Evolutionary conservation across 2,329 filamentous ascomycete species (phyloP), one percentile per base, ranked within the genome.

Genomic region (Cephalotrichum gorgonifer): DNA sequence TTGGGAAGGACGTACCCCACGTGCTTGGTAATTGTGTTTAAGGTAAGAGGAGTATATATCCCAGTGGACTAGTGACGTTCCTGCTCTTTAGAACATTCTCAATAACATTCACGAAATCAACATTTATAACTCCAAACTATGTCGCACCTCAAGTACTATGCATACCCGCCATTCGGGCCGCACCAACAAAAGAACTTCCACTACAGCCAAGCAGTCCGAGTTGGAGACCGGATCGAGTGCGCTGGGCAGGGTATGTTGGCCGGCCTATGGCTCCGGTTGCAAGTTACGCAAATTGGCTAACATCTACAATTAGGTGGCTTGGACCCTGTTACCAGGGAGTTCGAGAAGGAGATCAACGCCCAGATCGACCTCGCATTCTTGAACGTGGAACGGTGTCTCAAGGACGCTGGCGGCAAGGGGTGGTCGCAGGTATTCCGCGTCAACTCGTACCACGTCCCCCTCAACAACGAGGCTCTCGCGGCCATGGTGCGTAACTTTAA

Each of bases 341-440:
- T 57, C 57, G 65, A 51, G 23, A 55, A 54, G 2, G 66, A 72
- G 11, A 61, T 73, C 38, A 65, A 68, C 43, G 64, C 60, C 0
- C 64, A 77, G 47, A 72, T 77, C 43, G 71, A 73, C 45, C 66
- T 70, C 48, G 74, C 77, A 0, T 83, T 83, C 54, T 60, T 57
- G 3, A 83, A 82, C 50, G 72, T 81, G 9, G 75, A 83, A 1
- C 57, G 66, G 5, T 63, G 59, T 26, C 60, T 83, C 4, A 69
- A 66, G 39, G 55, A 71, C 15, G 76, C 76, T 0, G 79, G 79
- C 1, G 75, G 74, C 1, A 70, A 74, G 50, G 76, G 75, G 3
- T 78, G 73, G 73, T 58, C 58, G n/a, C 74, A 81, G 51, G 78
- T 81, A 0, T 76, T 60, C 58, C 62, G 64, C 0, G 63, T 77